Conservation (phyloP, 129 eudicot genomes). For the Flaveria bidentis region DNA sequence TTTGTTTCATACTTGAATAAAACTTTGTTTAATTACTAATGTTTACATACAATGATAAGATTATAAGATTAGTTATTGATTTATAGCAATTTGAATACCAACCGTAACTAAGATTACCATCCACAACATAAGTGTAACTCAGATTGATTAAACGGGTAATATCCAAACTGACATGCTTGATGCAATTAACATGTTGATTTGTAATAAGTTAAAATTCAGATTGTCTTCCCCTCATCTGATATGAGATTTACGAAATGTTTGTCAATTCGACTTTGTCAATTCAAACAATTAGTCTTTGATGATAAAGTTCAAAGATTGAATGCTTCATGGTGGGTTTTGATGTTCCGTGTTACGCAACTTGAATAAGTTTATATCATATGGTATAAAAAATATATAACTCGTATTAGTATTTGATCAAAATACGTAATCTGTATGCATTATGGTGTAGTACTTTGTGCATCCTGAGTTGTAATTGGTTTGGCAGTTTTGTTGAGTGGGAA, state of each 20-base stretch:
- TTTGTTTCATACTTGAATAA: slow-evolving; percentile 19
- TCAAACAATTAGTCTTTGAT: no score
- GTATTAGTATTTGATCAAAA: neutral
- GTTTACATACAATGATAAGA: neutral
- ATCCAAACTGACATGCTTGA: no score
- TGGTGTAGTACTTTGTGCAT: slow-evolving; percentile 17
- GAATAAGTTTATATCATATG: neutral
- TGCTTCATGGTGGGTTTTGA: neutral
- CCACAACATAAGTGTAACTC: no score
- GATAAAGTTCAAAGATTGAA: no score
- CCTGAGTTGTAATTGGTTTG: slow-evolving; percentile 26
- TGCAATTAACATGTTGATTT: no score
- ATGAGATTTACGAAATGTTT: no score
- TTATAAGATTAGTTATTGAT: neutral
- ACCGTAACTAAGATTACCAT: no score
- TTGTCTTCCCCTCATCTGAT: no score
- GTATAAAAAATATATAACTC: neutral
- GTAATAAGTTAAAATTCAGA: no score
- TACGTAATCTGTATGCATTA: neutral
- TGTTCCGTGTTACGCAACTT: neutral
- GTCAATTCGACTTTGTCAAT: no score
- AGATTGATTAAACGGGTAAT: no score
- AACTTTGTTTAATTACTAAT: neutral
- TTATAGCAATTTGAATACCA: no score
- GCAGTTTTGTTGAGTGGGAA: slow-evolving; percentile 21